Evolutionary conservation across 2,329 filamentous ascomycete species (phyloP).

Genomic region (Pseudonectria buxi): DNA sequence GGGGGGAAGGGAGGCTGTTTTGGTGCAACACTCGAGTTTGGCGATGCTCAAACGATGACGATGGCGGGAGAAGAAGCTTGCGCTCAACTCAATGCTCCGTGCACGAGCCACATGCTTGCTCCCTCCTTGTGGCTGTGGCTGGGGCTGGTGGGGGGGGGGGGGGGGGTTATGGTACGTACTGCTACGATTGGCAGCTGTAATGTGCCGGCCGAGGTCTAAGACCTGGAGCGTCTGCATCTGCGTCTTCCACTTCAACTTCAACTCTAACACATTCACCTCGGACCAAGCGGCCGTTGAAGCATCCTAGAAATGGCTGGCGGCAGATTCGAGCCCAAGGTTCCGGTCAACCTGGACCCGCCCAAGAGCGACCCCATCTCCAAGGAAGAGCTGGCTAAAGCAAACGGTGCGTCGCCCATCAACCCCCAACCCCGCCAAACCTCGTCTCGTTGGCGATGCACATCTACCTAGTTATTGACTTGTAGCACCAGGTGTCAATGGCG

Average conservation of each 20-base stretch:
- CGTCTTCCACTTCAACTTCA: too few species aligned
- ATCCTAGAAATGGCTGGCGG: slow-evolving; percentile 44
- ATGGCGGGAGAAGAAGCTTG: background rate
- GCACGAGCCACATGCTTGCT: too few species aligned
- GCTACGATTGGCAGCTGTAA: too few species aligned
- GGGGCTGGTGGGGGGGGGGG: too few species aligned
- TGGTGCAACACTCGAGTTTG: slow-evolving; percentile 1
- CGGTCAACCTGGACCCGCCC: slow-evolving; percentile 71
- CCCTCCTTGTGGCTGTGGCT: too few species aligned
- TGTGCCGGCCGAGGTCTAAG: too few species aligned
- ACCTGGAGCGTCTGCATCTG: too few species aligned
- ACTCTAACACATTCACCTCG: too few species aligned
- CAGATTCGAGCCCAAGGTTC: slow-evolving; percentile 71
- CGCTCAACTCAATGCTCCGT: too few species aligned
- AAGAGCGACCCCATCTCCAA: slow-evolving; percentile 81
- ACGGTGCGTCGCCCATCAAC: slow-evolving; percentile 55
- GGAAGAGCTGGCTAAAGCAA: slow-evolving; percentile 72
- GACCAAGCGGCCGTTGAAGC: too few species aligned
- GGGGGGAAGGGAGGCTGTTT: slow-evolving; percentile 1
- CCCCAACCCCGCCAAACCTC: slow-evolving; percentile 1
- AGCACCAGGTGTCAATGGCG: slow-evolving; percentile 54
- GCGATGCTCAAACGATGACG: background rate
- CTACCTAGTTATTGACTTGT: slow-evolving; percentile 12
- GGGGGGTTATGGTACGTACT: too few species aligned
- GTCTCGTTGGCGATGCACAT: background rate